Conservation (phyloP, 805 yeast genomes). For the Kodamaea kaohsiungensis region DNA sequence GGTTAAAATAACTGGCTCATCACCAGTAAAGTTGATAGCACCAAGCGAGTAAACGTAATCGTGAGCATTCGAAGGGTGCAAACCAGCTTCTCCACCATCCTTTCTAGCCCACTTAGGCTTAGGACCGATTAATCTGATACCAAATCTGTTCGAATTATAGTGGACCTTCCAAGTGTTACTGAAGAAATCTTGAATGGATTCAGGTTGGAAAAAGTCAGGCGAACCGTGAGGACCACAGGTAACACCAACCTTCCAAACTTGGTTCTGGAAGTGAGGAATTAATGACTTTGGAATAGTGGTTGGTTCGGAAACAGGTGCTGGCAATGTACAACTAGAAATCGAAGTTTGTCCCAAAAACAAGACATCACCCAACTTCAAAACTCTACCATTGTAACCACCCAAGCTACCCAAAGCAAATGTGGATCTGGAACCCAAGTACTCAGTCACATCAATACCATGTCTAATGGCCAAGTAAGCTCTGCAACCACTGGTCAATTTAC, state of each 20-base stretch:
- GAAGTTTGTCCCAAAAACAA: constrained; percentile 81
- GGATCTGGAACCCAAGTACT: constrained; percentile 93
- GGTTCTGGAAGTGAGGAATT: constrained; percentile 53
- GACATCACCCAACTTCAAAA: constrained; percentile 88
- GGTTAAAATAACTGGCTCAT: constrained; percentile 94
- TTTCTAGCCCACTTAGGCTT: constrained; percentile 95
- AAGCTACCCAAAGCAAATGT: constrained; percentile 91
- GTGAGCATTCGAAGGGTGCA: constrained; percentile 98
- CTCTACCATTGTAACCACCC: constrained; percentile 96
- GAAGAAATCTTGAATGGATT: constrained; percentile 76
- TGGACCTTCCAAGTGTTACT: constrained; percentile 87
- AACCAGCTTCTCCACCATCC: constrained; percentile 97
- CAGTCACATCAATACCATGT: constrained; percentile 93
- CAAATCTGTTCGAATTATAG: constrained; percentile 95
- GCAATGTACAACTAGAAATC: constrained; percentile 64
- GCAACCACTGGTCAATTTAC: constrained; percentile 81
- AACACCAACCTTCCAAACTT: constrained; percentile 83
- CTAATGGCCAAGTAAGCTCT: constrained; percentile 87
- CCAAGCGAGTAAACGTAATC: constrained; percentile 96
- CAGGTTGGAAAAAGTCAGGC: constrained; percentile 87
- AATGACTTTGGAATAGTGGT: constrained; percentile 52
- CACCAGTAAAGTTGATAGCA: constrained; percentile 97
- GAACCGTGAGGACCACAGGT: constrained; percentile 98
- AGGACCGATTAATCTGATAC: constrained; percentile 92
- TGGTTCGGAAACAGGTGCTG: constrained; percentile 72